Conservation (phyloP, 257 asterid species). For the Ajuga chamaepitys region DNA sequence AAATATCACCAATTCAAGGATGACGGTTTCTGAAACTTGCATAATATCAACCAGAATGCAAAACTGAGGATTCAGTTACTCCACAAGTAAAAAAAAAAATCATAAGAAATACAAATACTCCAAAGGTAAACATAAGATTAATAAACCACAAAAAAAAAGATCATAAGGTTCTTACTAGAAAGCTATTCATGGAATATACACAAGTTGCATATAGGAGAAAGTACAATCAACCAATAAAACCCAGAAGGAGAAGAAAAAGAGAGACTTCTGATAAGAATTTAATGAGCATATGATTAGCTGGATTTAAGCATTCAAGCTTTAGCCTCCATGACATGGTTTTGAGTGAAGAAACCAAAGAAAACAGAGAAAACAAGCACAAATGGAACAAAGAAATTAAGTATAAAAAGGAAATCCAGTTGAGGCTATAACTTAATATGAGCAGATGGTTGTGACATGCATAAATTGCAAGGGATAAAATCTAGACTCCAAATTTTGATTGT, state of each 20-base stretch:
- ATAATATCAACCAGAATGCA: not conserved
- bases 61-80: not conserved
- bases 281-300: not conserved
- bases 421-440: conserved; percentile 5
- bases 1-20: not conserved
- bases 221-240: not conserved
- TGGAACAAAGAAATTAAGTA: not conserved
- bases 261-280: not conserved
- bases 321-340: not conserved
- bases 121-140: too few species aligned
- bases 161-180: not conserved
- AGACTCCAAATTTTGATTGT: conserved; percentile 6
- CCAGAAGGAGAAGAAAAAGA: not conserved
- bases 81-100: not conserved
- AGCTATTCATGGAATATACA: not conserved
- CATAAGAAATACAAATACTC: too few species aligned
- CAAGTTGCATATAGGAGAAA: not conserved
- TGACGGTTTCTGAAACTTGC: not conserved
- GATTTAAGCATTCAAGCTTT: not conserved
- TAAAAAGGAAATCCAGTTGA: not conserved
- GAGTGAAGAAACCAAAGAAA: not conserved
- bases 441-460: conserved; percentile 6
- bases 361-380: not conserved
- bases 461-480: not conserved
- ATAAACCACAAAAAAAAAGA: not conserved